Evolutionary conservation across 208 protist species (phyloP), one percentile per base, ranked within the genome.

Genomic region (Lotmaria passim): DNA sequence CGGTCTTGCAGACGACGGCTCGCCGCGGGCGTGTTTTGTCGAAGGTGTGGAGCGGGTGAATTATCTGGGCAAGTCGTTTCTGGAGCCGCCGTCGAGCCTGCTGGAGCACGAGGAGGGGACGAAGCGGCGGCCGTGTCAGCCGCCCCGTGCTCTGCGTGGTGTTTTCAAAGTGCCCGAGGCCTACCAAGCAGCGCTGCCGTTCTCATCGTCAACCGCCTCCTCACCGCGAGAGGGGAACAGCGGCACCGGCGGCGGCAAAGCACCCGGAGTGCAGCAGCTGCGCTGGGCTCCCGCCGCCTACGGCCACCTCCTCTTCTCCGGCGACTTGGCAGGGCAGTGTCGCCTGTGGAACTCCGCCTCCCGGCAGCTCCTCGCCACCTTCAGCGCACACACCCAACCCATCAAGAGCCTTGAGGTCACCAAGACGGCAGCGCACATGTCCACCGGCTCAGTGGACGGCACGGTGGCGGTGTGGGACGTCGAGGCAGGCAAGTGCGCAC

Each of bases 401-500:
- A 93, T 99, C 17, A 87, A 97, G 51, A 96, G 96, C 43, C 83
- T 98, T 30, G 86, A 86, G 41, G 97, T 98, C 59, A 94, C 84
- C 11, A 73, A 83, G 26, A 85, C 97, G 52, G 96, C 96, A 2
- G 50, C 67, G 17, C 55, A 82, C 47, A 98, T 99, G 91, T 85
- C 98, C 4, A 98, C 82, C n/a, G 86, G 79, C 73, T 82, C 86
- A 0, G 95, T 97, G 46, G 96, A 98, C 73, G 82, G 91, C 30
- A 89, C 82, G 15, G 80, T 95, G 10, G 85, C 80, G n/a, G 23
- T 93, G 52, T 99, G 98, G 98, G 98, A 99, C 72, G 97, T 97
- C 1, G 97, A 98, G 72, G 90, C 83, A 7, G 98, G 89, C 23
- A 68, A 47, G 10, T 83, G 87, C 66, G 50, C 88, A 17, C 61